Evolutionary conservation across 768 basidiomycete species (phyloP).

Genomic region (Phlebiopsis gigantea): DNA sequence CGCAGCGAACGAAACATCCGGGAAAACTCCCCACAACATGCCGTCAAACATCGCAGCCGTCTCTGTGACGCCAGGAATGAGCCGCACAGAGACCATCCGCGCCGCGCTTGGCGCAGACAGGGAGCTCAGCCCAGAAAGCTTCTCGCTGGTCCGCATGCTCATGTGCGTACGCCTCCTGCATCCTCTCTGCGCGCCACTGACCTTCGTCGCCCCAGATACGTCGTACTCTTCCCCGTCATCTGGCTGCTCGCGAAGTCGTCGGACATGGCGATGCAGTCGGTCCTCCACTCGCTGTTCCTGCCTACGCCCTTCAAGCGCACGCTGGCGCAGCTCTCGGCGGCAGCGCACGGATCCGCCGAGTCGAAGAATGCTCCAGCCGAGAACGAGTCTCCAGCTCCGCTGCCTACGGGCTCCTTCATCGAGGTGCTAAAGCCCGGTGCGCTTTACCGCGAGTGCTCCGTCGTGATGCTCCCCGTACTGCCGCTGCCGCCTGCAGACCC

Average conservation of each 20-base stretch:
- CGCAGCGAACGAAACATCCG: not conserved
- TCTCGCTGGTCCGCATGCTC: conserved; percentile 39
- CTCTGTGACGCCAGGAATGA: conserved; percentile 72
- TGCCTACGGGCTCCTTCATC: conserved; percentile 23
- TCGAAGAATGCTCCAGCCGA: conserved; percentile 6
- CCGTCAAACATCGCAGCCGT: conserved; percentile 74
- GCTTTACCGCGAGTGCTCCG: conserved; percentile 71
- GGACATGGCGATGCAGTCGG: conserved; percentile 55
- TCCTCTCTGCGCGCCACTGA: no score
- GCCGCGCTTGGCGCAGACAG: conserved; percentile 47
- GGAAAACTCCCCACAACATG: conserved; percentile 25
- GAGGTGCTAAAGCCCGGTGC: conserved; percentile 77
- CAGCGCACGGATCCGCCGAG: conserved; percentile 15
- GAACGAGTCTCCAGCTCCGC: not conserved
- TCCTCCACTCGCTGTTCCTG: conserved; percentile 79
- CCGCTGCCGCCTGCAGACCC: conserved; percentile 15
- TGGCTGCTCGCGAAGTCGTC: conserved; percentile 69
- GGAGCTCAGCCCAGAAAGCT: conserved; percentile 27
- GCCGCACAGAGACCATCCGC: conserved; percentile 63
- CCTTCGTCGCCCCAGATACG: no score
- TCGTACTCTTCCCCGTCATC: conserved; percentile 61
- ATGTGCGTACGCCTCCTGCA: no score
- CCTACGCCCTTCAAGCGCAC: conserved; percentile 68
- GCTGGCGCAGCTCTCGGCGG: conserved; percentile 27
- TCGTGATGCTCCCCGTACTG: conserved; percentile 33